A percentile compares a stretch with the other conserved stretches of the same genome.
Evolutionary conservation across 352 stramenopile species (phyloP).

Genomic region (Halophytophthora polymorphica): DNA sequence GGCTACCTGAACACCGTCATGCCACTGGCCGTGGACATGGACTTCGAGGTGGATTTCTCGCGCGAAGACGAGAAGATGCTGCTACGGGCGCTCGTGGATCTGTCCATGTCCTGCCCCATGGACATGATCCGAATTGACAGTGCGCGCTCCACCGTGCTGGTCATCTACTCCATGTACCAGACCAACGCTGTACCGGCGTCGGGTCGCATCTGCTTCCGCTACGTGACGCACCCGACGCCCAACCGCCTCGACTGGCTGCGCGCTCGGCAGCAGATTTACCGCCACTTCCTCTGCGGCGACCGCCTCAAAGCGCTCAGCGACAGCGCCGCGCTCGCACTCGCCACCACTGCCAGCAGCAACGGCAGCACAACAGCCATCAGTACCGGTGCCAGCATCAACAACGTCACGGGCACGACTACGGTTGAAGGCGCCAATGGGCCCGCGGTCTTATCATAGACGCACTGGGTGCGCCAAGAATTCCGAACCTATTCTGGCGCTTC

Average conservation of each 20-base stretch:
- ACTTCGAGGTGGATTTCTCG: slow-evolving; percentile 71
- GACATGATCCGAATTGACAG: slow-evolving; percentile 73
- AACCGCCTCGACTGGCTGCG: slow-evolving; percentile 42
- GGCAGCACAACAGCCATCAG: background rate
- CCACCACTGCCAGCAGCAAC: slow-evolving; percentile 6
- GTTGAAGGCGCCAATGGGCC: too few relatives aligned
- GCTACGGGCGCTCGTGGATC: slow-evolving; percentile 55
- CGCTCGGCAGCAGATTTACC: slow-evolving; percentile 41
- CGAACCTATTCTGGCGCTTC: too few relatives aligned
- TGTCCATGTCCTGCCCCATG: slow-evolving; percentile 61
- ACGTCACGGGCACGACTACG: too few relatives aligned
- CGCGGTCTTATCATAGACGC: too few relatives aligned
- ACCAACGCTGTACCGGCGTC: slow-evolving; percentile 50
- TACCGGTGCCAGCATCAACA: slow-evolving; percentile 4
- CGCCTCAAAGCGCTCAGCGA: slow-evolving; percentile 31
- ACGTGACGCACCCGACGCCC: slow-evolving; percentile 43
- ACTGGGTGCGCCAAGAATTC: too few relatives aligned
- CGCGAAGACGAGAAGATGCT: slow-evolving; percentile 62
- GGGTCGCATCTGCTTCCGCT: slow-evolving; percentile 62
- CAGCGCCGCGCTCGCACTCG: slow-evolving; percentile 10
- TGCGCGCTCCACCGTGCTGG: slow-evolving; percentile 52
- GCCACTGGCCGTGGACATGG: slow-evolving; percentile 59
- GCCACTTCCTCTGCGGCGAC: slow-evolving; percentile 52
- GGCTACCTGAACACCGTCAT: slow-evolving; percentile 66
- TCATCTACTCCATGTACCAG: slow-evolving; percentile 82